Evolutionary conservation across 2,329 filamentous ascomycete species (phyloP).

Genomic region (Immersiporthe knoxdaviesiana): DNA sequence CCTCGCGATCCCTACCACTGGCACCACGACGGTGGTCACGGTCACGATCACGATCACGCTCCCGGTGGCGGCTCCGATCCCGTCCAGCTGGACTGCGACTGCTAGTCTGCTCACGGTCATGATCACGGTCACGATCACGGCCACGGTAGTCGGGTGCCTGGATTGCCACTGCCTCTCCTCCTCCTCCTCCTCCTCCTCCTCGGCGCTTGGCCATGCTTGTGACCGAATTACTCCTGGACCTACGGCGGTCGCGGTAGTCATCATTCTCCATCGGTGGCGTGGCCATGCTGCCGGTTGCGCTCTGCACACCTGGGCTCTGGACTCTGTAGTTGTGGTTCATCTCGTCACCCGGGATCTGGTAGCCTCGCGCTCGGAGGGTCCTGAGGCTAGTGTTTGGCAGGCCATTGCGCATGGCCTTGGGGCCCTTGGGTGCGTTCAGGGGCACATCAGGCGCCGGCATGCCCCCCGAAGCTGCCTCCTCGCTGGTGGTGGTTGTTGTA

Average conservation of each 20-base stretch:
- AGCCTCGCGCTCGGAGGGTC: constrained; percentile 60
- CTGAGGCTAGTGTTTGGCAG: constrained; percentile 79
- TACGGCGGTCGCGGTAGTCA: constrained; percentile 36
- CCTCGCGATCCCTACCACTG: constrained; percentile 20
- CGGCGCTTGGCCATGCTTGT: constrained; percentile 35
- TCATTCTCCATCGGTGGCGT: constrained; percentile 29
- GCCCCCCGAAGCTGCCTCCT: constrained; percentile 27
- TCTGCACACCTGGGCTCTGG: constrained; percentile 35
- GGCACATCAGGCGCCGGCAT: constrained; percentile 49
- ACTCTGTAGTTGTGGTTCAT: constrained; percentile 35
- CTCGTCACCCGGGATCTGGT: constrained; percentile 41
- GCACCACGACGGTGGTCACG: background rate
- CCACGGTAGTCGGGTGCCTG: constrained; percentile 27
- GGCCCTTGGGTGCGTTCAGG: constrained; percentile 83
- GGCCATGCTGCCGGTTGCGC: constrained; percentile 21
- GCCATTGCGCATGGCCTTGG: constrained; percentile 91
- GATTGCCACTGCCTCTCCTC: too few relatives aligned
- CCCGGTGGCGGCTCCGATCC: constrained; percentile 21
- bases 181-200: constrained; percentile 21
- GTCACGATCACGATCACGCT: constrained; percentile 24
- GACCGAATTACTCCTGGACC: constrained; percentile 54
- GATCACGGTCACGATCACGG: constrained; percentile 34
- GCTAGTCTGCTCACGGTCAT: constrained; percentile 33
- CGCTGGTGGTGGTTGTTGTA: constrained; percentile 23
- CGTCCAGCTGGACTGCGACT: constrained; percentile 33